These are phyloP conservation scores for Cryptosporidium felis DNA, from an alignment of 169 alveolate species.

Conservation along the genomic window DNA sequence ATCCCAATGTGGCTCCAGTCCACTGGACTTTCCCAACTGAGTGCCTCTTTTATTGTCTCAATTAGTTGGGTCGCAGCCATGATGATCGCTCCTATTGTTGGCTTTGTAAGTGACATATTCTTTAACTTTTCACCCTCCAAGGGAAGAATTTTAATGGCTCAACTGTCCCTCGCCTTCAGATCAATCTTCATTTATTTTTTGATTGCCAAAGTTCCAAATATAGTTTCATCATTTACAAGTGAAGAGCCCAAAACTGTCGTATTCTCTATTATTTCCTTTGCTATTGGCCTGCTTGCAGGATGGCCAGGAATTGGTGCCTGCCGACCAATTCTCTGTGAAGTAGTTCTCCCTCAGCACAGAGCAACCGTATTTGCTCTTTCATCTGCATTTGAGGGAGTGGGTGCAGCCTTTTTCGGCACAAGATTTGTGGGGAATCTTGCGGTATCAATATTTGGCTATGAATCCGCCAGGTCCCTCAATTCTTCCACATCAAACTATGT, in stretches of 20 bases:
- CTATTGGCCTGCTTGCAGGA: slow-evolving; percentile 48
- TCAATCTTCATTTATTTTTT: slow-evolving; percentile 9
- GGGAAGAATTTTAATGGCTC: slow-evolving; percentile 64
- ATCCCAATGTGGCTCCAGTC: slow-evolving; percentile 58
- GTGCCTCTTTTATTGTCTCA: slow-evolving; percentile 59
- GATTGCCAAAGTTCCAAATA: slow-evolving; percentile 10
- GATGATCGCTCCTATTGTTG: slow-evolving; percentile 46
- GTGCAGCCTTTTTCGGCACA: slow-evolving; percentile 62
- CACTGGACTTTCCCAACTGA: slow-evolving; percentile 39
- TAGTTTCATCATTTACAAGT: background rate
- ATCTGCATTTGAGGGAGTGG: slow-evolving; percentile 47
- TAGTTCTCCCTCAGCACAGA: slow-evolving; percentile 52
- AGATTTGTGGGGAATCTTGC: slow-evolving; percentile 63
- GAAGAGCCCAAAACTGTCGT: background rate
- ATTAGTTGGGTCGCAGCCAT: slow-evolving; percentile 61
- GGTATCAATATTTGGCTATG: slow-evolving; percentile 21
- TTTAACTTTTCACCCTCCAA: slow-evolving; percentile 30
- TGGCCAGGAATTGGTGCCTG: slow-evolving; percentile 72
- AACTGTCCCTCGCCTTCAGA: slow-evolving; percentile 32
- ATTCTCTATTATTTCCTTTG: slow-evolving; percentile 20
- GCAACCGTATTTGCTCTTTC: slow-evolving; percentile 69
- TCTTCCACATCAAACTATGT: background rate
- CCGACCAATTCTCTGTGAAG: slow-evolving; percentile 48
- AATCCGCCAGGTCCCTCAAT: background rate
- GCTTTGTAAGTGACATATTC: slow-evolving; percentile 50